Evolutionary conservation across 2,329 filamentous ascomycete species (phyloP).

Genomic region (Sarocladium strictum): DNA sequence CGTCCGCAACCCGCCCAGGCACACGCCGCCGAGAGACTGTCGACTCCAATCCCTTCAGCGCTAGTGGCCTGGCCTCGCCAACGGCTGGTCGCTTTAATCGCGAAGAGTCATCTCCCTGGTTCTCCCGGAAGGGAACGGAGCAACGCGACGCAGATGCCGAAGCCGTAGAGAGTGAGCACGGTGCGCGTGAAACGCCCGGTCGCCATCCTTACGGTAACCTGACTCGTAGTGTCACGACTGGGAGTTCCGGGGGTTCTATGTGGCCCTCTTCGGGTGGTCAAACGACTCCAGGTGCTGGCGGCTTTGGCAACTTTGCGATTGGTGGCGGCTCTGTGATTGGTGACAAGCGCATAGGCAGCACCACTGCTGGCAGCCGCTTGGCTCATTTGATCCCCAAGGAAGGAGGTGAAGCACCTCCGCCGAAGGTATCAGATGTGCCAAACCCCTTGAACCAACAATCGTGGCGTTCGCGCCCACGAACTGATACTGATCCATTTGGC

Average conservation of each 20-base stretch:
- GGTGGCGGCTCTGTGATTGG: slow-evolving; percentile 47
- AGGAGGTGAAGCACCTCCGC: slow-evolving; percentile 49
- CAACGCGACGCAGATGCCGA: slow-evolving; percentile 49
- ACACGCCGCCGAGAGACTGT: slow-evolving; percentile 77
- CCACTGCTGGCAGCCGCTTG: slow-evolving; percentile 69
- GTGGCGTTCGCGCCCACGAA: slow-evolving; percentile 56
- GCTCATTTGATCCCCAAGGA: slow-evolving; percentile 81
- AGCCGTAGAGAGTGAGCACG: slow-evolving; percentile 37
- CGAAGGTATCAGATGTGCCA: slow-evolving; percentile 36
- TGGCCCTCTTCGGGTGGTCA: slow-evolving; percentile 42
- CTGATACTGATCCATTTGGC: slow-evolving; percentile 73
- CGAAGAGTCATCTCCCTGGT: slow-evolving; percentile 57
- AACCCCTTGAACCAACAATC: slow-evolving; percentile 34
- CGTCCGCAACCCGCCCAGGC: slow-evolving; percentile 62
- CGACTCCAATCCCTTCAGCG: slow-evolving; percentile 58
- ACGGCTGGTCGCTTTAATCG: slow-evolving; percentile 54
- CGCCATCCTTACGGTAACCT: slow-evolving; percentile 38
- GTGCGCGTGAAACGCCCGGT: slow-evolving; percentile 24
- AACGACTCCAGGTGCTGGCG: slow-evolving; percentile 62
- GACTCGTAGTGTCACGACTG: slow-evolving; percentile 49
- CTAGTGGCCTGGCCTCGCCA: slow-evolving; percentile 53
- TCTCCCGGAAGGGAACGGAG: slow-evolving; percentile 48
- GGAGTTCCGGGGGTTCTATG: slow-evolving; percentile 35
- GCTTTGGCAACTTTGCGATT: slow-evolving; percentile 87
- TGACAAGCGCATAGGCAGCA: slow-evolving; percentile 63